Conservation (phyloP, 768 basidiomycete genomes). For the Termitomyces bulborhizus region DNA sequence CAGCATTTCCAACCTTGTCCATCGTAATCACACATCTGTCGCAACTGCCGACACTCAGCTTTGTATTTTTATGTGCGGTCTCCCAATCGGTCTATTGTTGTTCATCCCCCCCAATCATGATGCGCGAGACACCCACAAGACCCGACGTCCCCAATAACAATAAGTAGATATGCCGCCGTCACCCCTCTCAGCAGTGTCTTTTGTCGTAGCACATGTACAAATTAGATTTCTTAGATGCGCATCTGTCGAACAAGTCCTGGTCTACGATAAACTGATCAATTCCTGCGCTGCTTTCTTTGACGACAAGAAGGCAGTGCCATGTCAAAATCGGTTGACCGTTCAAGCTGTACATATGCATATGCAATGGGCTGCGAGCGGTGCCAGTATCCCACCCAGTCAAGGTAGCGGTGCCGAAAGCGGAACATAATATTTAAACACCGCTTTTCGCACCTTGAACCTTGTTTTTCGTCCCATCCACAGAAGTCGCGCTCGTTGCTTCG, state of each 20-base stretch:
- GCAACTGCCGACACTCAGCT: conserved; percentile 1
- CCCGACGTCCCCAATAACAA: conserved; percentile 3
- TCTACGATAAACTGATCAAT: background rate
- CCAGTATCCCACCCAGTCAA: background rate
- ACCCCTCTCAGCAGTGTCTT: background rate
- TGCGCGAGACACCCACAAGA: background rate
- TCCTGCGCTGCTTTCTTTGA: background rate
- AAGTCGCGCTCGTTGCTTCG: conserved; percentile 24
- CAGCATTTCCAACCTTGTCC: background rate
- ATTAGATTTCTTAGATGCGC: background rate
- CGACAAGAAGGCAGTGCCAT: background rate
- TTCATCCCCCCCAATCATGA: background rate
- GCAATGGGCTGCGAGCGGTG: no score
- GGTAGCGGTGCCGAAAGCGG: conserved; percentile 21
- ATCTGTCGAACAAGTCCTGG: background rate
- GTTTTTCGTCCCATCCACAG: conserved; percentile 30
- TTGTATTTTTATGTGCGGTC: conserved; percentile 7
- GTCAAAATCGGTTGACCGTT: background rate
- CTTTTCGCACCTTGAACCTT: conserved; percentile 30
- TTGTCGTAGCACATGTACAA: background rate
- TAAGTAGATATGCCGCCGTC: background rate
- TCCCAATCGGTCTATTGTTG: background rate
- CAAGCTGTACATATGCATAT: background rate
- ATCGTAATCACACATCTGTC: conserved; percentile 11
- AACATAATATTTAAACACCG: conserved; percentile 24